phyloP scores from a whole-genome alignment of 768 basidiomycete species.

The Leccinellum rugosiceps region DNA sequence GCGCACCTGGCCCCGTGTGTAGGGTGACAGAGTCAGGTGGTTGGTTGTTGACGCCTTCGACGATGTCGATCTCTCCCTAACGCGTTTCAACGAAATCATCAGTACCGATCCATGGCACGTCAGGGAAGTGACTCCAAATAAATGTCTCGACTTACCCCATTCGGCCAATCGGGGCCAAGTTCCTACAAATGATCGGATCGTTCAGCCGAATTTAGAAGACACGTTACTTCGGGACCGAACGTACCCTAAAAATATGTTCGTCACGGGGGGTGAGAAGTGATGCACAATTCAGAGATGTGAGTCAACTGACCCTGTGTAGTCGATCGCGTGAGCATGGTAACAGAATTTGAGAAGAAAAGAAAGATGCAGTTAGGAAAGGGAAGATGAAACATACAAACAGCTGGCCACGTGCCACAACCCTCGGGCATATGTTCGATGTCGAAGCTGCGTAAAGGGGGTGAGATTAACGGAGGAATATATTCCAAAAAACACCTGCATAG shows the following conservation, averaged over 20 bases:
- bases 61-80: constrained; percentile 34
- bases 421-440: constrained; percentile 39
- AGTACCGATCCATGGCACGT: not conserved
- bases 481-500: constrained; percentile 15
- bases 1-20: constrained; percentile 27
- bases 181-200: constrained; percentile 14
- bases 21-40: constrained; percentile 26
- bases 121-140: not conserved
- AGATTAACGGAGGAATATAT: not conserved
- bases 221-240: not conserved
- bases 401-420: constrained; percentile 41
- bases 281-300: not conserved
- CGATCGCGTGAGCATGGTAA: not conserved
- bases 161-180: constrained; percentile 27
- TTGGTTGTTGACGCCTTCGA: constrained; percentile 35
- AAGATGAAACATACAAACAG: constrained; percentile 26
- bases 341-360: not conserved
- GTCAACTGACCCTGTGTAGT: constrained; percentile 17
- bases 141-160: constrained; percentile 12
- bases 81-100: not conserved
- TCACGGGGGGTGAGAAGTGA: not conserved
- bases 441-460: constrained; percentile 19
- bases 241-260: constrained; percentile 18
- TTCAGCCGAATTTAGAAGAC: not conserved
- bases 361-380: not conserved